Evolutionary conservation across 345 rosid species (phyloP), one percentile per base, ranked within the genome.

Genomic region (Hibiscus tridactylites): DNA sequence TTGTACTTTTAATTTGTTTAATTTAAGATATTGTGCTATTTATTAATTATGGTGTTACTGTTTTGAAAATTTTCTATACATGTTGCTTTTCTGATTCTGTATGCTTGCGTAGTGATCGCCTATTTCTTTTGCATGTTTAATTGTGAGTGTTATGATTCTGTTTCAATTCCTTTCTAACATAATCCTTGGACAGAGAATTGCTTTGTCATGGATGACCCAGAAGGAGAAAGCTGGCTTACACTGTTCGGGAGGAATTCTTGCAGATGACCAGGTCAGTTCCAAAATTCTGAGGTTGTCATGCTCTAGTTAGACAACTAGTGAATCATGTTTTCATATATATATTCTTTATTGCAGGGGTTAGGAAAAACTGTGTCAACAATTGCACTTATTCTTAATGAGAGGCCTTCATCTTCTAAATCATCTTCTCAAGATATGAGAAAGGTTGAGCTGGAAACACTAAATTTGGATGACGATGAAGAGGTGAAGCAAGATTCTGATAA

Each of bases 231-330:
- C 81, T 39, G 72, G 87, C 72, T 5, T 73, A 28, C 78, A 88
- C 61, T 94, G 98, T 83, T 85, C 86, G 0, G 98, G 98, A 76
- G 98, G 98, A 82, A 94, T 94, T 76, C 96, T 94, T 70, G 98
- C 98, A 42, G 98, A 94, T 82, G 98, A 94, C 82, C 98, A 94
- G 97, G 98, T 91, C 46, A 46, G 58, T 63, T 65, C 57, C 39
- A 77, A 46, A 37, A 54, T 50, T 28, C 59, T 50, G 60, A 68
- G 42, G 26, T 52, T 50, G 59, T 50, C 28, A 16, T 31, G 10
- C 9, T 9, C 59, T 50, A 28, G 60, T 29, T 29, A 50, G 8
- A 49, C 21, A n/a, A 50, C 56, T 50, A 29, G 59, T 49, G 39
- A 68, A n/a, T 29, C 35, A 10, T 17, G 44, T 61, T 49, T 44